Evolutionary conservation across 495 filamentous ascomycete species (phyloP).

Genomic region (Hypoxylon trugodes): DNA sequence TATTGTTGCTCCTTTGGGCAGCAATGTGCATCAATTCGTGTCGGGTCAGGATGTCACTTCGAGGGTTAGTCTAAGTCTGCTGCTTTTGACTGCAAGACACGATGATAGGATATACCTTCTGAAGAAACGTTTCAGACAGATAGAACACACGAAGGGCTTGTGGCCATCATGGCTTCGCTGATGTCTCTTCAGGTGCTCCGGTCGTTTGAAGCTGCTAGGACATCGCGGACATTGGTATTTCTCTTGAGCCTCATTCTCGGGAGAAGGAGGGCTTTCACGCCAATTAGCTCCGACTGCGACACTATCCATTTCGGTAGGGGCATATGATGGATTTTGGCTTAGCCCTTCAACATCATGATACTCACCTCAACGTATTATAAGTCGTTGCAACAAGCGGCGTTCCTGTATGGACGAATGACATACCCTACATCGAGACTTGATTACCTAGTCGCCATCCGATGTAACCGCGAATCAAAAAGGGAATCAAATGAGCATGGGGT

Average conservation of each 20-base stretch:
- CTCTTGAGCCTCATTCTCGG: slow-evolving; percentile 32
- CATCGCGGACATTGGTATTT: slow-evolving; percentile 59
- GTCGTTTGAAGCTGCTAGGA: slow-evolving; percentile 67
- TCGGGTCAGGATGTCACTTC: slow-evolving; percentile 64
- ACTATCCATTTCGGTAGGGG: slow-evolving; percentile 27
- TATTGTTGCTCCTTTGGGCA: slow-evolving; percentile 53
- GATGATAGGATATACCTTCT: slow-evolving; percentile 54
- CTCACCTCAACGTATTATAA: slow-evolving; percentile 28
- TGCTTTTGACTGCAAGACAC: slow-evolving; percentile 3
- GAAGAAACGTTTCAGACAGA: slow-evolving; percentile 74
- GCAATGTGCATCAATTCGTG: slow-evolving; percentile 63
- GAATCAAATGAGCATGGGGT: slow-evolving; percentile 23
- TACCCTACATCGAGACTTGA: slow-evolving; percentile 21
- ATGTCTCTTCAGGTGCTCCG: slow-evolving; percentile 78
- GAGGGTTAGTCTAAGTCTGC: slow-evolving; percentile 12
- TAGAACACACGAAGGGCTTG: slow-evolving; percentile 72
- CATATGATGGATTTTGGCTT: slow-evolving; percentile 14
- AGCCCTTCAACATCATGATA: slow-evolving; percentile 27
- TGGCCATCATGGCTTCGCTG: slow-evolving; percentile 75
- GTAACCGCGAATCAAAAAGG: slow-evolving; percentile 10
- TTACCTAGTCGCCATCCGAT: slow-evolving; percentile 12
- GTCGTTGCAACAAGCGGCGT: slow-evolving; percentile 20
- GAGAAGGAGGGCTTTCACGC: slow-evolving; percentile 28
- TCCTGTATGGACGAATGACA: slow-evolving; percentile 29
- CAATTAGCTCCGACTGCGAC: slow-evolving; percentile 19